A percentile compares a stretch with the other conserved stretches of the same genome.
phyloP scores from a whole-genome alignment of 768 basidiomycete species.

The Leccinum incarnatum region DNA sequence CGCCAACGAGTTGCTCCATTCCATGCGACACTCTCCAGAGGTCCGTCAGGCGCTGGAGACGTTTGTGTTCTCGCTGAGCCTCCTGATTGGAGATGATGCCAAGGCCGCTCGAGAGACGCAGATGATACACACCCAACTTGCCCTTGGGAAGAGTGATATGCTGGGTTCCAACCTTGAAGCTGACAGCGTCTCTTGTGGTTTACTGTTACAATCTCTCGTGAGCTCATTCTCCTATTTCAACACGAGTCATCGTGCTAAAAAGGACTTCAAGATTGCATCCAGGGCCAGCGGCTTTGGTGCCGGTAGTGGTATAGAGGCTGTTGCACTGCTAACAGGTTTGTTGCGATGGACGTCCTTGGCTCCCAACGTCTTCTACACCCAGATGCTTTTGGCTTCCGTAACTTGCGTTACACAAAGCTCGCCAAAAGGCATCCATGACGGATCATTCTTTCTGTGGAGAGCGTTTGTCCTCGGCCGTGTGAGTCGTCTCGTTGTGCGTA shows the following conservation, averaged over 20 bases:
- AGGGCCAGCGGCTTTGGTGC: constrained; percentile 62
- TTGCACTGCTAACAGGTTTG: constrained; percentile 51
- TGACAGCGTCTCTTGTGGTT: constrained; percentile 61
- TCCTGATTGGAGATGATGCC: constrained; percentile 65
- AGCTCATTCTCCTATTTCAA: constrained; percentile 14
- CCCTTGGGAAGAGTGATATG: constrained; percentile 55
- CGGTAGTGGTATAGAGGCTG: constrained; percentile 52
- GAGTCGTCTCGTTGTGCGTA: constrained; percentile 24
- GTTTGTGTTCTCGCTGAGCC: constrained; percentile 55
- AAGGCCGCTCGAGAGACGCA: constrained; percentile 70
- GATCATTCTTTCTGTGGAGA: constrained; percentile 54
- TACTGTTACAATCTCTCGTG: constrained; percentile 63
- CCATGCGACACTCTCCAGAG: constrained; percentile 48
- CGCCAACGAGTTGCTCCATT: constrained; percentile 52
- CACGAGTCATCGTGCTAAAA: neutral
- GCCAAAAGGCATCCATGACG: constrained; percentile 29
- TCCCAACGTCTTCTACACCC: constrained; percentile 62
- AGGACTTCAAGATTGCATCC: constrained; percentile 48
- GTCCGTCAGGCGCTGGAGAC: constrained; percentile 58
- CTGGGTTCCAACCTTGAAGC: constrained; percentile 58
- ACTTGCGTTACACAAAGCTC: constrained; percentile 57
- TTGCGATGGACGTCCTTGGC: constrained; percentile 66
- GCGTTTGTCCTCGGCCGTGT: constrained; percentile 73
- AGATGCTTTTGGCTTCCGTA: constrained; percentile 61
- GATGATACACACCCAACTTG: constrained; percentile 64